phyloP scores from a whole-genome alignment of 805 yeast species.

The Starmera dryadoides region DNA sequence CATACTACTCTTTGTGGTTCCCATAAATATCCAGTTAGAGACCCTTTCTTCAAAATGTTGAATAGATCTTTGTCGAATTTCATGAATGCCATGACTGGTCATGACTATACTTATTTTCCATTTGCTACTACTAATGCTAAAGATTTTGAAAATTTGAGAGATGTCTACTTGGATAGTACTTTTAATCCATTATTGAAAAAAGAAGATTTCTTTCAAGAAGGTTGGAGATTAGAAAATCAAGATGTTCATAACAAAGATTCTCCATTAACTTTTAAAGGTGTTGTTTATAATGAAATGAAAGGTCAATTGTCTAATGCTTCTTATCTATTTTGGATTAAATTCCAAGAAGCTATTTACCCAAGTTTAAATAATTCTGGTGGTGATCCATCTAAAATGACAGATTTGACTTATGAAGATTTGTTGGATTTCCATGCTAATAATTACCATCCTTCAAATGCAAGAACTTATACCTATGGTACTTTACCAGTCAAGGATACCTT shows the following conservation, averaged over 20 bases:
- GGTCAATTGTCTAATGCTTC: constrained; percentile 90
- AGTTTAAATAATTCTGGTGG: constrained; percentile 90
- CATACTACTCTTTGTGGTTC: constrained; percentile 97
- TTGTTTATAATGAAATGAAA: constrained; percentile 97
- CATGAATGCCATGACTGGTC: constrained; percentile 99
- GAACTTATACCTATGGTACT: constrained; percentile 82
- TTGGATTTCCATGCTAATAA: constrained; percentile 64
- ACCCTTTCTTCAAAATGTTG: constrained; percentile 96
- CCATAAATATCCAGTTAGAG: constrained; percentile 83
- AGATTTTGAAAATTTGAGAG: constrained; percentile 79
- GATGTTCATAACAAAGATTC: constrained; percentile 47
- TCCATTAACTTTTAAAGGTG: constrained; percentile 81
- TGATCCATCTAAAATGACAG: constrained; percentile 77
- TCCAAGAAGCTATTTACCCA: constrained; percentile 78
- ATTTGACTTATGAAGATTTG: constrained; percentile 66
- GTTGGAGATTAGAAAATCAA: constrained; percentile 89
- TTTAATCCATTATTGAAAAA: constrained; percentile 70
- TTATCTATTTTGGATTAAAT: constrained; percentile 77
- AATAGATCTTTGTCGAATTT: constrained; percentile 90
- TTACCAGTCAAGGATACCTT: constrained; percentile 59
- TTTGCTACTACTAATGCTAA: constrained; percentile 86
- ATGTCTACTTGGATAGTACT: constrained; percentile 83
- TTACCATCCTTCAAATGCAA: constrained; percentile 89
- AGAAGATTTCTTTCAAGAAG: constrained; percentile 90
- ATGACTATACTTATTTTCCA: constrained; percentile 92